phyloP scores from a whole-genome alignment of 1,284 basidiomycete genomes.

The Singerocomus inundabilis region DNA sequence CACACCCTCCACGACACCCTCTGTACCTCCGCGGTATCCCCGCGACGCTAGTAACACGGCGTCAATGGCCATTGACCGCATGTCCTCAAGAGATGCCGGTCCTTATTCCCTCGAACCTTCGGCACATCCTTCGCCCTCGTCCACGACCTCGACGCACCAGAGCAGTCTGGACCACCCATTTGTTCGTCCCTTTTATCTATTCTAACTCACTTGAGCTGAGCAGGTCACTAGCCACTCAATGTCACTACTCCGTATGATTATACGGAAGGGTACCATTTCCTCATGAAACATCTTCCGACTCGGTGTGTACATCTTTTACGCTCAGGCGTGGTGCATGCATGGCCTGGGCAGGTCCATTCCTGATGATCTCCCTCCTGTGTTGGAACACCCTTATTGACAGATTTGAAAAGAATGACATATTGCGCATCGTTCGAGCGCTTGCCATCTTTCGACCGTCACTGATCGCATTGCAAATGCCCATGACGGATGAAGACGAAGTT shows the following conservation, averaged over 20 bases:
- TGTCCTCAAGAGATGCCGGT: constrained; percentile 28
- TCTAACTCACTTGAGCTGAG: constrained; percentile 7
- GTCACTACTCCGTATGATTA: constrained; percentile 88
- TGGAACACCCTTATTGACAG: constrained; percentile 41
- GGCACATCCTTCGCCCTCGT: constrained; percentile 42
- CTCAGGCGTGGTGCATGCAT: constrained; percentile 36
- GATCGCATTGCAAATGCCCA: constrained; percentile 94
- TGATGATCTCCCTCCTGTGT: constrained; percentile 34
- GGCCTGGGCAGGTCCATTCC: constrained; percentile 41
- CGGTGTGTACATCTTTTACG: constrained; percentile 55
- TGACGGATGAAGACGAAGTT: constrained; percentile 89
- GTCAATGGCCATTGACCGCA: constrained; percentile 12
- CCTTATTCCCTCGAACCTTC: constrained; percentile 31
- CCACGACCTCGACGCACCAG: constrained; percentile 38
- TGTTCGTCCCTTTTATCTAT: constrained; percentile 15
- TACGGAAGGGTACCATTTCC: constrained; percentile 89
- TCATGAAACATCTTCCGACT: constrained; percentile 88
- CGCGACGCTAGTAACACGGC: constrained; percentile 42
- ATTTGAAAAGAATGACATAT: constrained; percentile 93
- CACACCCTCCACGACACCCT: constrained; percentile 33
- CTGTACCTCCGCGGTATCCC: constrained; percentile 50
- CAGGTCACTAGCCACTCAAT: constrained; percentile 59
- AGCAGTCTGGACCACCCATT: constrained; percentile 26
- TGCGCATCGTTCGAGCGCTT: constrained; percentile 91
- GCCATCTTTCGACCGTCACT: constrained; percentile 94